Evolutionary conservation across 345 rosid species (phyloP).

Genomic region (Bruguiera gymnorhiza): DNA sequence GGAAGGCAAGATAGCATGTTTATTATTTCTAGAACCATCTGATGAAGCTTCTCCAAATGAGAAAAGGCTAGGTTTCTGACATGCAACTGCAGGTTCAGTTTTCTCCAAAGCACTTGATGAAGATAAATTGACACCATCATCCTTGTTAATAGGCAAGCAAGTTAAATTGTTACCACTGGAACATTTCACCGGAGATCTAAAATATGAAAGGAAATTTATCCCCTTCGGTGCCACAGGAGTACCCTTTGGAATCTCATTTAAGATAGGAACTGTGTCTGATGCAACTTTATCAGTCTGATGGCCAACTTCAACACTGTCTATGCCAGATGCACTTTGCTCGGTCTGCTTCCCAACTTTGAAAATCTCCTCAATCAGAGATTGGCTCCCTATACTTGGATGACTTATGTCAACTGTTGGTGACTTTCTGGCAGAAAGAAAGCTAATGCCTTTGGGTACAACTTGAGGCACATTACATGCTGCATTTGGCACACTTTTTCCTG

Average conservation of each 20-base stretch:
- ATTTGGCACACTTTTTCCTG: constrained; percentile 18
- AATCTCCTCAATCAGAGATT: constrained; percentile 21
- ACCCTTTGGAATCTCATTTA: constrained; percentile 23
- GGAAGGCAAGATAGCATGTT: constrained; percentile 16
- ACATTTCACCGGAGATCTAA: constrained; percentile 34
- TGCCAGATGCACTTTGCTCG: constrained; percentile 21
- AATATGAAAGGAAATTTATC: constrained; percentile 56
- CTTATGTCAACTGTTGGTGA: constrained; percentile 21
- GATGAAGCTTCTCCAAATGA: constrained; percentile 17
- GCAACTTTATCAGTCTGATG: constrained; percentile 15
- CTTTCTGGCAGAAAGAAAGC: constrained; percentile 35
- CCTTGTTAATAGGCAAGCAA: constrained; percentile 14
- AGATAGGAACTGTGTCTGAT: constrained; percentile 16
- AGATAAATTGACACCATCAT: constrained; percentile 13
- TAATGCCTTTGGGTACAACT: constrained; percentile 44
- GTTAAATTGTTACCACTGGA: constrained; percentile 21
- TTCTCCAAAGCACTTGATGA: constrained; percentile 18
- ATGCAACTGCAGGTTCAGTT: constrained; percentile 14
- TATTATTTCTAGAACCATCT: constrained; percentile 8
- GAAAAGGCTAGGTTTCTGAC: constrained; percentile 3
- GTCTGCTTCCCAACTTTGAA: constrained; percentile 18
- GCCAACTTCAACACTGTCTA: not conserved
- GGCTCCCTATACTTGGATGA: constrained; percentile 16
- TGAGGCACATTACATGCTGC: constrained; percentile 16
- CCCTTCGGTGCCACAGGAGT: constrained; percentile 32